Evolutionary conservation across 495 filamentous ascomycete species (phyloP).

Genomic region (Lepidopterella palustris): DNA sequence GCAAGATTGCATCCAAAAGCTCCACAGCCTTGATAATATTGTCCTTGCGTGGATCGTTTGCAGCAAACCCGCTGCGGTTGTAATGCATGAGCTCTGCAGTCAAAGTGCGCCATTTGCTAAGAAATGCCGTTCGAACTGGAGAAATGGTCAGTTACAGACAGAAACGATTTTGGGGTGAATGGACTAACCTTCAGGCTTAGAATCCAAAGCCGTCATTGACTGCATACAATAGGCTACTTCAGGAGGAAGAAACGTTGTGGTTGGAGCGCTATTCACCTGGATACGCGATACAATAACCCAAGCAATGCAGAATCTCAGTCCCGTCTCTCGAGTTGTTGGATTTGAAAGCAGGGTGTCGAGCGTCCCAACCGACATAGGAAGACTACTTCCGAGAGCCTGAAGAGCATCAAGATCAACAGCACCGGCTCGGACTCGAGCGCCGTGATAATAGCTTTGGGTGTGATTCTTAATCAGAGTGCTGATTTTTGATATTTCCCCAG

Average conservation of each 20-base stretch:
- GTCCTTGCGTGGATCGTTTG: constrained; percentile 24
- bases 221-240: constrained; percentile 23
- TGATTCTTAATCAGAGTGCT: constrained; percentile 37
- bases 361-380: constrained; percentile 21
- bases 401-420: constrained; percentile 20
- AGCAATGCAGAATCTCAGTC: constrained; percentile 32
- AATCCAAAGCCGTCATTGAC: constrained; percentile 16
- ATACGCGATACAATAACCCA: constrained; percentile 32
- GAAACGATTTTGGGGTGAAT: constrained; percentile 30
- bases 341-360: constrained; percentile 30
- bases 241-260: constrained; percentile 31
- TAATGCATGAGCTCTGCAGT: constrained; percentile 34
- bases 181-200: constrained; percentile 15
- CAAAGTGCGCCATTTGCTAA: constrained; percentile 34
- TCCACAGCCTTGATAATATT: constrained; percentile 22
- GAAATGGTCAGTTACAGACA: not conserved
- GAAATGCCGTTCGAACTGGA: constrained; percentile 5
- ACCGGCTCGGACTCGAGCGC: constrained; percentile 10
- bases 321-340: constrained; percentile 23
- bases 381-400: constrained; percentile 17
- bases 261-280: constrained; percentile 3
- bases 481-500: constrained; percentile 33
- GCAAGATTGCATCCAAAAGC: constrained; percentile 27
- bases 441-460: constrained; percentile 39
- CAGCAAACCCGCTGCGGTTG: constrained; percentile 17